Evolutionary conservation across 2,329 filamentous ascomycete species (phyloP).

Genomic region (Phyllosticta citriasiana): DNA sequence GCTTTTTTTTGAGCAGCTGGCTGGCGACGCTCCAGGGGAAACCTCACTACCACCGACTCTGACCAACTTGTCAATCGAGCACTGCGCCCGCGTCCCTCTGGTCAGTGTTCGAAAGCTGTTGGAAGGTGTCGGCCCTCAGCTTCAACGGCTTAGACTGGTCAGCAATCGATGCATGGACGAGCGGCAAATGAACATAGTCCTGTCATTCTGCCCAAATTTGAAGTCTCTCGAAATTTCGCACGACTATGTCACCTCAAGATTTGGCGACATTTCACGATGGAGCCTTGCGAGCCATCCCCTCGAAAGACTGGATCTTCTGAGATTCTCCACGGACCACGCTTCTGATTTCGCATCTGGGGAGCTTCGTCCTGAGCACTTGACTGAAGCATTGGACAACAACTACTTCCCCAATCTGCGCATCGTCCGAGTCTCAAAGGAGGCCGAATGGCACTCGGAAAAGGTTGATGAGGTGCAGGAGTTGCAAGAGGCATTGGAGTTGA

Average conservation of each 20-base stretch:
- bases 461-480: background rate
- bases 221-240: conserved; percentile 32
- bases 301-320: conserved; percentile 26
- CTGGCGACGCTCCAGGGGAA: conserved; percentile 17
- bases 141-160: conserved; percentile 30
- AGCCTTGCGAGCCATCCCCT: conserved; percentile 21
- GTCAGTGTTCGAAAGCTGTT: conserved; percentile 27
- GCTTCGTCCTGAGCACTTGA: conserved; percentile 24
- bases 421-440: conserved; percentile 1
- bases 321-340: background rate
- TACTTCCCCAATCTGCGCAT: conserved; percentile 3
- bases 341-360: background rate
- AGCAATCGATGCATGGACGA: conserved; percentile 31
- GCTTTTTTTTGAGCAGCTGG: conserved; percentile 32
- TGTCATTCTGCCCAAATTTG: conserved; percentile 32
- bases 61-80: conserved; percentile 26
- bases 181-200: conserved; percentile 30
- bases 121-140: conserved; percentile 18
- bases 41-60: conserved; percentile 21
- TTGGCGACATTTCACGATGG: background rate
- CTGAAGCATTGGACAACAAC: conserved; percentile 29
- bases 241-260: conserved; percentile 34
- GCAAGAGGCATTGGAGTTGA: background rate
- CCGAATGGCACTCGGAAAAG: conserved; percentile 3
- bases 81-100: conserved; percentile 32